Percentiles rank a stretch among this genome's conserved stretches.
These are phyloP conservation scores for Mycena belliarum DNA, from an alignment of 768 basidiomycete species.

Conservation along the genomic window DNA sequence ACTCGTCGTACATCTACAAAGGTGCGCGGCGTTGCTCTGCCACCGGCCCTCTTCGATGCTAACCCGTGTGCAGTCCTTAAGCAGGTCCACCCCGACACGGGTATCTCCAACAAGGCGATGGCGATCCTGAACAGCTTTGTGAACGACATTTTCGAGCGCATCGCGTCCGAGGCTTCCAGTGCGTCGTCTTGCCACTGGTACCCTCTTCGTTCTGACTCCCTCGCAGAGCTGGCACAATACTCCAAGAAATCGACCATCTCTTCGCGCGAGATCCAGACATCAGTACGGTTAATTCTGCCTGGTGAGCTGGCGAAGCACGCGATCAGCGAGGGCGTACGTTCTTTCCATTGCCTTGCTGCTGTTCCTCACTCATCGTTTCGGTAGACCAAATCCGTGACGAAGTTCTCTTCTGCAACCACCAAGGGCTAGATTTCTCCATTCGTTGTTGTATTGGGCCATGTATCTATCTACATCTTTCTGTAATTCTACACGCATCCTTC, in stretches of 20 bases:
- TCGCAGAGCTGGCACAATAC: slow-evolving; percentile 88
- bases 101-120: slow-evolving; percentile 99
- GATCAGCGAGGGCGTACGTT: slow-evolving; percentile 41
- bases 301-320: slow-evolving; percentile 94
- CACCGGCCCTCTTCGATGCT: background rate
- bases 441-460: background rate
- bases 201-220: background rate
- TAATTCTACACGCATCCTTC: background rate
- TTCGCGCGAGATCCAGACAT: slow-evolving; percentile 96
- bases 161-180: slow-evolving; percentile 90
- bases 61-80: slow-evolving; percentile 65
- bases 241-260: slow-evolving; percentile 99
- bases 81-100: slow-evolving; percentile 98
- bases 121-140: slow-evolving; percentile 95
- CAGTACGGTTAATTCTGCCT: slow-evolving; percentile 94
- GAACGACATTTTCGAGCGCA: slow-evolving; percentile 92
- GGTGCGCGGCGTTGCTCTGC: slow-evolving; percentile 49
- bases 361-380: background rate
- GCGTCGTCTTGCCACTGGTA: slow-evolving; percentile 28
- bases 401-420: slow-evolving; percentile 20
- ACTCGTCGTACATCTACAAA: slow-evolving; percentile 92
- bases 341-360: no score
- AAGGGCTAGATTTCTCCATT: slow-evolving; percentile 4
- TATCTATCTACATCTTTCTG: slow-evolving; percentile 10
- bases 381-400: slow-evolving; percentile 20